Evolutionary conservation across 73 alveolate species (phyloP).

Genomic region (Durusdinium trenchii): DNA sequence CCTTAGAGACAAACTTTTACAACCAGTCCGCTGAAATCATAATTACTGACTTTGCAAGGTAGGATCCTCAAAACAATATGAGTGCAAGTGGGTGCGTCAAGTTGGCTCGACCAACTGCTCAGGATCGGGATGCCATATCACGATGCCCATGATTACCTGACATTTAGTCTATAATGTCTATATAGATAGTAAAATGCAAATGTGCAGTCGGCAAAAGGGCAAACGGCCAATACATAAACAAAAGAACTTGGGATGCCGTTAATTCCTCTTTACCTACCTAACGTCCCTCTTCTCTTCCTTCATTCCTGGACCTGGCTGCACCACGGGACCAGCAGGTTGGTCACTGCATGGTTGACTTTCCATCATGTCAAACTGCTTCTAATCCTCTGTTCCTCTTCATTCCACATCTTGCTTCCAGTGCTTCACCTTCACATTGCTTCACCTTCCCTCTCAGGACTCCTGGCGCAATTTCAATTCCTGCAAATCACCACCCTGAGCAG

Average conservation of each 20-base stretch:
- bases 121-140: no score
- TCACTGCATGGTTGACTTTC: not conserved
- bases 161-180: no score
- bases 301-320: not conserved
- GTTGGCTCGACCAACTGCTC: no score
- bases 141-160: no score
- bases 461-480: slow-evolving; percentile 32
- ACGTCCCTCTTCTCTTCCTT: not conserved
- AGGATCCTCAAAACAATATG: no score
- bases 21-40: no score
- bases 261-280: no score
- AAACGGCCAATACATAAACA: not conserved
- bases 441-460: not conserved
- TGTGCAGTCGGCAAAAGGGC: not conserved
- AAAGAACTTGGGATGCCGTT: not conserved
- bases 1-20: no score
- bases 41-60: no score
- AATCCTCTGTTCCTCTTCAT: not conserved
- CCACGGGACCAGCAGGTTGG: not conserved
- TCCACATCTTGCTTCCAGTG: not conserved
- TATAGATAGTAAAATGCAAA: no score
- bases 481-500: slow-evolving; percentile 40
- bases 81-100: no score
- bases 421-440: not conserved
- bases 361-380: not conserved